Evolutionary conservation across 2,329 filamentous ascomycete species (phyloP).

Genomic region (Xylariaceae sp.): DNA sequence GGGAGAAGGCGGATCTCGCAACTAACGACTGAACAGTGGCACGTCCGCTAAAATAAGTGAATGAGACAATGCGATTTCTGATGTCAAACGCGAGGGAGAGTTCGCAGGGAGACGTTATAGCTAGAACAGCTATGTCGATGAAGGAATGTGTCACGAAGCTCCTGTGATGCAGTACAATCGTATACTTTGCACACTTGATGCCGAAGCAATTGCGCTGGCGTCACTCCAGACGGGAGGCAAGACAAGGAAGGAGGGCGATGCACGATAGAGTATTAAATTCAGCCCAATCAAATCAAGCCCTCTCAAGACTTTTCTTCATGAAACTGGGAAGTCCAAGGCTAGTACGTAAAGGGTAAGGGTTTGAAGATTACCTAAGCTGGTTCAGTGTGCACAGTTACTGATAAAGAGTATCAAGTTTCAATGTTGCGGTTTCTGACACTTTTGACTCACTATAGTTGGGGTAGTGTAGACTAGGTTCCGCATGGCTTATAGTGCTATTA

Average conservation of each 20-base stretch:
- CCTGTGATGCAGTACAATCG: conserved; percentile 8
- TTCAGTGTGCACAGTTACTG: too few relatives aligned
- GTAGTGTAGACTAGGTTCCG: too few relatives aligned
- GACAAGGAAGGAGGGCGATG: conserved; percentile 7
- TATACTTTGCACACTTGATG: conserved; percentile 5
- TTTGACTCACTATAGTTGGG: too few relatives aligned
- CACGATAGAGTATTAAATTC: background rate
- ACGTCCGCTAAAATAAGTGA: background rate
- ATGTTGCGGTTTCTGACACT: too few relatives aligned
- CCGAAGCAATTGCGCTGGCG: conserved; percentile 6
- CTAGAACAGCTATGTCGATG: conserved; percentile 1
- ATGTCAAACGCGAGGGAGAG: background rate
- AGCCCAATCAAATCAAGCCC: conserved; percentile 11
- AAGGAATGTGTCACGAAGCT: conserved; percentile 16
- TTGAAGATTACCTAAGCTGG: background rate
- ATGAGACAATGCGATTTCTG: background rate
- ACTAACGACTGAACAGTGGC: conserved; percentile 5
- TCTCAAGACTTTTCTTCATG: background rate
- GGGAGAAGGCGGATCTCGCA: conserved; percentile 2
- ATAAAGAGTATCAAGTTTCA: too few relatives aligned
- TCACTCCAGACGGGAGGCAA: conserved; percentile 4
- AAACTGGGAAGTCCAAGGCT: conserved; percentile 3
- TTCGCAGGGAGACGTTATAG: background rate
- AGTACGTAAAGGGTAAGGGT: conserved; percentile 9
- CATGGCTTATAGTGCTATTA: too few relatives aligned